Conservation (phyloP, 805 yeast genomes). For the Schwanniomyces polymorphus region DNA sequence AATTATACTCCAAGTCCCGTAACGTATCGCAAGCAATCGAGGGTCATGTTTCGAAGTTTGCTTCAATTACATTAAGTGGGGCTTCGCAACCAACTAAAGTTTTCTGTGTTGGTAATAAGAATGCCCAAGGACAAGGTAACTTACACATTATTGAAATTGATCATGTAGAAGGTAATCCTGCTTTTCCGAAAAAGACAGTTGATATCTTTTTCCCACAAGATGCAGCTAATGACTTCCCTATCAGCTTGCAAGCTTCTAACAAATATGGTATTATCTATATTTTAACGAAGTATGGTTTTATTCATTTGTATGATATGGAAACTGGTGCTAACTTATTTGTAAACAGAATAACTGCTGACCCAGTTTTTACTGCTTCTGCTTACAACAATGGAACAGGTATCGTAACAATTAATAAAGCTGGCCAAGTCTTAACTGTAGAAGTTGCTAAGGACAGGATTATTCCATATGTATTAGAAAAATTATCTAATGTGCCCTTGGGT, state of each 20-base stretch:
- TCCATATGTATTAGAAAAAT: conserved; percentile 83
- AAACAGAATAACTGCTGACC: conserved; percentile 94
- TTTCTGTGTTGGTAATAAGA: conserved; percentile 90
- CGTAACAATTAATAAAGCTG: conserved; percentile 89
- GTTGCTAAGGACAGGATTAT: conserved; percentile 80
- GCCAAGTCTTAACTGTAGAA: conserved; percentile 93
- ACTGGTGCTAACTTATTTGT: conserved; percentile 90
- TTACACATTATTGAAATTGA: conserved; percentile 95
- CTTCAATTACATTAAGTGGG: conserved; percentile 70
- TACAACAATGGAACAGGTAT: conserved; percentile 79
- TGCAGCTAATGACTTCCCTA: conserved; percentile 95
- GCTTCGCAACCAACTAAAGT: conserved; percentile 76
- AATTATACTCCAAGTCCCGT: conserved; percentile 83
- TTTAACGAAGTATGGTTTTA: conserved; percentile 93
- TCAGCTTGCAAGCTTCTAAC: conserved; percentile 82
- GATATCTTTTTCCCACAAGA: conserved; percentile 97
- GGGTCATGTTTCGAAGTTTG: conserved; percentile 94
- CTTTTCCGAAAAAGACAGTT: conserved; percentile 82
- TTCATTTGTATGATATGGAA: conserved; percentile 92
- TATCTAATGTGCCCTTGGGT: conserved; percentile 85
- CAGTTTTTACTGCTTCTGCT: conserved; percentile 84
- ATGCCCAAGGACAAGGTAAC: conserved; percentile 67
- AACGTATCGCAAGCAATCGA: conserved; percentile 95
- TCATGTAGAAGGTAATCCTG: conserved; percentile 83
- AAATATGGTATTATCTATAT: conserved; percentile 85